phyloP scores from a whole-genome alignment of 371 early-diverging fungal genomes.

The Lichtheimia ornata region DNA sequence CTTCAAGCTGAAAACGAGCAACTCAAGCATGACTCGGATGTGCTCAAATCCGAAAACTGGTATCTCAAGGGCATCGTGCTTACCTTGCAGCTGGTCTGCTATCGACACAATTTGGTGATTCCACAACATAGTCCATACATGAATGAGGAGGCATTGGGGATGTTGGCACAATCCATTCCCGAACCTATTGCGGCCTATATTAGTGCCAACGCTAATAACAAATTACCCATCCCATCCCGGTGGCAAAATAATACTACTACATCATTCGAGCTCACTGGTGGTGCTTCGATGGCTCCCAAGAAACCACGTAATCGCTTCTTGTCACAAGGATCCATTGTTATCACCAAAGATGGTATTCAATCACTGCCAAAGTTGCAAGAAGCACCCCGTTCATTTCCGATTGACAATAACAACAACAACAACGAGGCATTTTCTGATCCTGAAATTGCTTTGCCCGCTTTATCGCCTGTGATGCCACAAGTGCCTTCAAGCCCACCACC shows the following conservation, averaged over 20 bases:
- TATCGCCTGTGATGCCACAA: background rate
- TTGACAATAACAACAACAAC: slow-evolving; percentile 1
- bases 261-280: too few relatives aligned
- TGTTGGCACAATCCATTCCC: slow-evolving; percentile 41
- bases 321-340: slow-evolving; percentile 35
- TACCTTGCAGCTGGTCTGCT: slow-evolving; percentile 53
- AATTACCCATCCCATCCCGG: slow-evolving; percentile 32
- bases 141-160: slow-evolving; percentile 34
- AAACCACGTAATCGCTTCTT: slow-evolving; percentile 30
- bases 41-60: slow-evolving; percentile 64
- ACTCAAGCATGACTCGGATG: slow-evolving; percentile 52
- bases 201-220: slow-evolving; percentile 43
- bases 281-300: slow-evolving; percentile 13
- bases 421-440: background rate
- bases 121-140: slow-evolving; percentile 45
- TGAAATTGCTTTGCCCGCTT: slow-evolving; percentile 3
- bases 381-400: too few relatives aligned
- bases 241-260: slow-evolving; percentile 1
- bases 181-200: slow-evolving; percentile 42
- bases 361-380: too few relatives aligned
- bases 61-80: slow-evolving; percentile 58
- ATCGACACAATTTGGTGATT: slow-evolving; percentile 44
- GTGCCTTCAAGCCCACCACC: background rate
- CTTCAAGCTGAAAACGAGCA: slow-evolving; percentile 51
- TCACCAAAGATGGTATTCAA: slow-evolving; percentile 35